Evolutionary conservation across 2,329 filamentous ascomycete species (phyloP).

Genomic region (Lecanoromycetidae sp.): DNA sequence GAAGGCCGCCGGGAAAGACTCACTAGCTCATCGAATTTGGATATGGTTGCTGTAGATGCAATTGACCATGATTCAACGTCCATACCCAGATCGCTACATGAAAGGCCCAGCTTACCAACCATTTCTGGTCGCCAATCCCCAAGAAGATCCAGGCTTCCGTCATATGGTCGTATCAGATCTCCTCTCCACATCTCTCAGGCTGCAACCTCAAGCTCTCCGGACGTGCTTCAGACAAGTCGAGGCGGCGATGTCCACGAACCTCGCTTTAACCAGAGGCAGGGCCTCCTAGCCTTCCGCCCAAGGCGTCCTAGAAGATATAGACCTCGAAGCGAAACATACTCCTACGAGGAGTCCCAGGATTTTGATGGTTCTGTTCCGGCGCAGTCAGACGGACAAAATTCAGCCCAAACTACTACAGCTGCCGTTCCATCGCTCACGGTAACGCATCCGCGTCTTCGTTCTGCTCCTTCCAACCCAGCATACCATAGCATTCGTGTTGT

Average conservation of each 20-base stretch:
- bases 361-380: not conserved
- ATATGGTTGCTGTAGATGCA: no score
- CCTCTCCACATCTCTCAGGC: conserved; percentile 24
- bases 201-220: conserved; percentile 24
- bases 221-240: no score
- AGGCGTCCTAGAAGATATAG: conserved; percentile 22
- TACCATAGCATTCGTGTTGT: not conserved
- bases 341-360: conserved; percentile 24
- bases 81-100: not conserved
- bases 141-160: no score
- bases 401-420: not conserved
- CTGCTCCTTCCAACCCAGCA: not conserved
- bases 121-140: not conserved
- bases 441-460: not conserved
- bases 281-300: conserved; percentile 24
- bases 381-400: conserved; percentile 1
- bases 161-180: no score
- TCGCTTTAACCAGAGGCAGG: conserved; percentile 19
- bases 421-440: conserved; percentile 1
- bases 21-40: conserved; percentile 20
- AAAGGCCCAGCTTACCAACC: no score
- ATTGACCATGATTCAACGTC: no score
- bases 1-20: conserved; percentile 2
- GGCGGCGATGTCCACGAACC: no score
- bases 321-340: conserved; percentile 27